Percentiles rank a stretch among this genome's conserved stretches.
Conservation (phyloP, 2,329 filamentous ascomycete species). For the Colletotrichum cordylinicola region DNA sequence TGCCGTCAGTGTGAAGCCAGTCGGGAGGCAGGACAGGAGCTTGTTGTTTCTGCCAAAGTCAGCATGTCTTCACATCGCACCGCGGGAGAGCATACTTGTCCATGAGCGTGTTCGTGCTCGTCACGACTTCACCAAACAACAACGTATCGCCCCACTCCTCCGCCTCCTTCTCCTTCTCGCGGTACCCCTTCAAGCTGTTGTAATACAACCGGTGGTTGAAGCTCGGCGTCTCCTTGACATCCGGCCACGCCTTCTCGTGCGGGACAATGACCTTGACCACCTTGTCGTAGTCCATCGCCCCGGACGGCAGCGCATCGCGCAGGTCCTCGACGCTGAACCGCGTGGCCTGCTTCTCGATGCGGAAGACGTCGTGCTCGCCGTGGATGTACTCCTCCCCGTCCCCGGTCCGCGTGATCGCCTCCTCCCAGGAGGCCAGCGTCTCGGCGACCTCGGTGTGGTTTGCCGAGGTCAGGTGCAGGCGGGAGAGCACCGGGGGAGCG, state of each 20-base stretch:
- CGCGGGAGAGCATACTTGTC: conserved; percentile 69
- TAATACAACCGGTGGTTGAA: conserved; percentile 88
- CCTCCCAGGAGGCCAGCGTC: conserved; percentile 69
- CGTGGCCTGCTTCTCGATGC: conserved; percentile 71
- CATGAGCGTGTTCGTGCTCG: conserved; percentile 90
- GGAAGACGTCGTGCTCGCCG: conserved; percentile 84
- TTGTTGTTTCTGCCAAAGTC: conserved; percentile 68
- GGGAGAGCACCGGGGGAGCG: conserved; percentile 79
- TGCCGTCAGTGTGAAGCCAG: conserved; percentile 86
- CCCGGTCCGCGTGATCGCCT: conserved; percentile 70
- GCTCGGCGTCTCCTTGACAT: conserved; percentile 76
- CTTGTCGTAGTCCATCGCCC: conserved; percentile 76
- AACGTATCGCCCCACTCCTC: conserved; percentile 77
- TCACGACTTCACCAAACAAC: conserved; percentile 90
- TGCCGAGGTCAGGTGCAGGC: conserved; percentile 79
- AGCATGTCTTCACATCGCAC: neutral
- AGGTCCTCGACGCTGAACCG: conserved; percentile 64
- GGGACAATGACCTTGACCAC: conserved; percentile 76
- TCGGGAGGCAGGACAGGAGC: conserved; percentile 77
- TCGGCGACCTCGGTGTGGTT: conserved; percentile 69
- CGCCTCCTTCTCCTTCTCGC: conserved; percentile 58
- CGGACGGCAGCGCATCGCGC: conserved; percentile 56
- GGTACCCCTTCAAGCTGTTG: conserved; percentile 72
- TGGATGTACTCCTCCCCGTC: conserved; percentile 71
- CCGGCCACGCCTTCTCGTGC: conserved; percentile 72